A percentile compares a stretch with the other conserved stretches of the same genome.
Conservation (phyloP, 352 stramenopile species). For the Thalassiosira livingstoniorum region DNA sequence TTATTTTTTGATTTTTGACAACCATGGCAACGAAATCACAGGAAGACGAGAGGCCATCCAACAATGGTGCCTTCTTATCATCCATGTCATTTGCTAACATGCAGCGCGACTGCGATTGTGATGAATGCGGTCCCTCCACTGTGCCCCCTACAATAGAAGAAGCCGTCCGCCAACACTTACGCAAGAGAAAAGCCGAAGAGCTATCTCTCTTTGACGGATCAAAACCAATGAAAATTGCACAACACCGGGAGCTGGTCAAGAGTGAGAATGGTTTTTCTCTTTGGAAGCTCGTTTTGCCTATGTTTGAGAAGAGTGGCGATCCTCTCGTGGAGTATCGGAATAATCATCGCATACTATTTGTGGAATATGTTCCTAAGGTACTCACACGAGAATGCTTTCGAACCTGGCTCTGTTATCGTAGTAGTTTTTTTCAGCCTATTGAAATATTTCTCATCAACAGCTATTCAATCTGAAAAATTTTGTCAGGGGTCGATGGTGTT, state of each 20-base stretch:
- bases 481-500: slow-evolving; percentile 32
- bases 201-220: not conserved
- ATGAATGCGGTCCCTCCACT: slow-evolving; percentile 59
- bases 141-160: slow-evolving; percentile 50
- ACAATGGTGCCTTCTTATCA: slow-evolving; percentile 54
- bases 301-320: slow-evolving; percentile 20
- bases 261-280: slow-evolving; percentile 52
- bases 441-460: too few relatives aligned
- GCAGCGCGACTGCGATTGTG: slow-evolving; percentile 62
- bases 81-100: slow-evolving; percentile 79
- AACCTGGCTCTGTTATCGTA: too few relatives aligned
- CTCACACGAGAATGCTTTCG: too few relatives aligned
- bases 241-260: slow-evolving; percentile 64
- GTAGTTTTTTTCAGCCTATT: too few relatives aligned
- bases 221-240: slow-evolving; percentile 52
- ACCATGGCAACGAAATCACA: too few relatives aligned
- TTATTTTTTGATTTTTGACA: too few relatives aligned
- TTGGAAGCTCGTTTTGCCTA: slow-evolving; percentile 63
- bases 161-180: slow-evolving; percentile 40
- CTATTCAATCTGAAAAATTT: too few relatives aligned
- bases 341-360: slow-evolving; percentile 74
- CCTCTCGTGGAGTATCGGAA: slow-evolving; percentile 77
- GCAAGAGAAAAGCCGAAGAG: slow-evolving; percentile 37
- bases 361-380: slow-evolving; percentile 46
- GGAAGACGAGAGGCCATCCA: too few relatives aligned